A percentile compares a stretch with the other conserved stretches of the same genome.
These are phyloP conservation scores for Catunica adiposa DNA, from an alignment of 2,329 filamentous ascomycete species.

Conservation along the genomic window DNA sequence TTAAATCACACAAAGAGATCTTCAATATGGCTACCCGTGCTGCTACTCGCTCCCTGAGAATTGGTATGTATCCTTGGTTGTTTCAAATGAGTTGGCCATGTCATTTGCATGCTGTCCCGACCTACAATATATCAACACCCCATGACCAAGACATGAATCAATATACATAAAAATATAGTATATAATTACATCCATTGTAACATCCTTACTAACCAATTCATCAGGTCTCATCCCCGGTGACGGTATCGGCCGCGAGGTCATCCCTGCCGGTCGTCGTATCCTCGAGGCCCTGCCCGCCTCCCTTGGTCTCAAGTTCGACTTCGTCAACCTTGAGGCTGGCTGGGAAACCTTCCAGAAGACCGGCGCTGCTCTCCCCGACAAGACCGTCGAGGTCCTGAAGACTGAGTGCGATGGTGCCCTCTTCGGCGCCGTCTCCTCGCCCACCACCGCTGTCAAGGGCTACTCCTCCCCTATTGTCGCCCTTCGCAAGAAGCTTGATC, in stretches of 20 bases:
- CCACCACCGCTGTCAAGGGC: conserved; percentile 74
- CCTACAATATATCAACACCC: neutral
- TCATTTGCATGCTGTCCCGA: neutral
- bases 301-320: conserved; percentile 84
- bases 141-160: too few relatives aligned
- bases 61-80: conserved; percentile 34
- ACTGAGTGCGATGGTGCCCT: conserved; percentile 88
- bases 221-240: conserved; percentile 90
- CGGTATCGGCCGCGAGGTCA: conserved; percentile 96
- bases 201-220: too few relatives aligned
- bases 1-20: neutral
- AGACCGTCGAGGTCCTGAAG: conserved; percentile 76
- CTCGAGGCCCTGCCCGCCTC: conserved; percentile 87
- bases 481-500: conserved; percentile 81
- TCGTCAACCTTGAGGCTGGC: conserved; percentile 81
- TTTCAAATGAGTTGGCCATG: neutral
- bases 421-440: conserved; percentile 85
- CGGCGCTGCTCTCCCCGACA: conserved; percentile 73
- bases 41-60: conserved; percentile 34
- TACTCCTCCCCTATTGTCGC: conserved; percentile 96
- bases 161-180: too few relatives aligned
- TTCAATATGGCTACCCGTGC: conserved; percentile 41
- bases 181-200: too few relatives aligned
- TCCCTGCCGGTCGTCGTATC: conserved; percentile 78
- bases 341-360: conserved; percentile 88